phyloP scores from a whole-genome alignment of 345 rosid genomes.

The Aquilaria sinensis region DNA sequence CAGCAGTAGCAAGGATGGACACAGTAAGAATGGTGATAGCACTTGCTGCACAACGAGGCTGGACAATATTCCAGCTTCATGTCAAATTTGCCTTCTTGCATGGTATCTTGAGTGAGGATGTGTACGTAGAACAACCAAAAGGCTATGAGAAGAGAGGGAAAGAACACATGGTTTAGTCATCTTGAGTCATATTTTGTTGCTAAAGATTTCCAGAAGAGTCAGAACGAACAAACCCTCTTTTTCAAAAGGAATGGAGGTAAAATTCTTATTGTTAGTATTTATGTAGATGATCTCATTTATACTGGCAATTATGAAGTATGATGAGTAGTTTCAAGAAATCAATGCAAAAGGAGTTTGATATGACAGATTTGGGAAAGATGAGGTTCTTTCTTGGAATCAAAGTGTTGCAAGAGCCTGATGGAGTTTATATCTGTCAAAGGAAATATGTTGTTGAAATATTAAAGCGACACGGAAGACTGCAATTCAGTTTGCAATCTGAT shows the following conservation, averaged over 20 bases:
- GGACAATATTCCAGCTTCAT: slow-evolving; percentile 1
- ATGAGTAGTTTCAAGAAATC: no score
- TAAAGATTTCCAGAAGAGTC: neutral
- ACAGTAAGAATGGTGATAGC: neutral
- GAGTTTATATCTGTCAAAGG: neutral
- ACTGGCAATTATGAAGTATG: neutral
- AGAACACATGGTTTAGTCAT: neutral
- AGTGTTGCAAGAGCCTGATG: no score
- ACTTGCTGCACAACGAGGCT: neutral
- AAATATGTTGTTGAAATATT: neutral
- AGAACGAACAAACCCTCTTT: neutral
- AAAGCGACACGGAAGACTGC: no score
- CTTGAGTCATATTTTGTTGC: neutral
- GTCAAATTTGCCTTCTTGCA: no score
- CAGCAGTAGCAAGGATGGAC: neutral
- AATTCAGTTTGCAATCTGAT: no score
- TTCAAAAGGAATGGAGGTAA: neutral
- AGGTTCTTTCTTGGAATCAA: neutral
- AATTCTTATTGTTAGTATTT: neutral
- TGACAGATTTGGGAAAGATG: neutral
- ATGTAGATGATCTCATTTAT: neutral
- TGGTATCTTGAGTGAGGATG: neutral
- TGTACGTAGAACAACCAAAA: neutral
- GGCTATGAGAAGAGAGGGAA: neutral
- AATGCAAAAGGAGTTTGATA: neutral